Evolutionary conservation across 805 yeast species (phyloP).

Genomic region (Starmera quercuum): DNA sequence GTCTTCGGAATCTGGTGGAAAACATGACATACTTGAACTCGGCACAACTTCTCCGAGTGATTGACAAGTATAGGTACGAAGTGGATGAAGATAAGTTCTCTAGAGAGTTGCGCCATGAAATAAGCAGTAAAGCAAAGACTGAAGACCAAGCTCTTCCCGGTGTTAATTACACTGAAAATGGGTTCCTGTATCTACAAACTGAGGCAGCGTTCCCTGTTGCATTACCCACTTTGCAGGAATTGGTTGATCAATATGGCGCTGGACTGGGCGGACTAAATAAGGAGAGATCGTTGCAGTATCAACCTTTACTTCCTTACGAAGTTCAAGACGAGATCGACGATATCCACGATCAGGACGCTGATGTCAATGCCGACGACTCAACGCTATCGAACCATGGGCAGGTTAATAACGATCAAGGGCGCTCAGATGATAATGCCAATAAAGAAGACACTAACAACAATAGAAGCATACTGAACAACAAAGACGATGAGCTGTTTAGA

Average conservation of each 20-base stretch:
- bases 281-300: conserved; percentile 46
- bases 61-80: conserved; percentile 78
- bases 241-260: conserved; percentile 70
- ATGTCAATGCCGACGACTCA: conserved; percentile 5
- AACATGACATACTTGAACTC: conserved; percentile 56
- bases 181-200: conserved; percentile 40
- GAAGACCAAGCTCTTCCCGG: conserved; percentile 7
- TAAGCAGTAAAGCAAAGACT: conserved; percentile 8
- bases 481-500: conserved; percentile 42
- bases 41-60: conserved; percentile 59
- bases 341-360: conserved; percentile 36
- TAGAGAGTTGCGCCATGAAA: conserved; percentile 18
- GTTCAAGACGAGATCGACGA: conserved; percentile 69
- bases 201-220: conserved; percentile 47
- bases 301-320: conserved; percentile 66
- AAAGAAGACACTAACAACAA: background rate
- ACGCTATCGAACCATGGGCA: too few species aligned
- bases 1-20: conserved; percentile 44
- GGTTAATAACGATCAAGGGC: too few species aligned
- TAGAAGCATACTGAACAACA: conserved; percentile 8
- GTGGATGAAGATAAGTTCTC: conserved; percentile 66
- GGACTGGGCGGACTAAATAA: conserved; percentile 58
- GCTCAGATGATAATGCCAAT: conserved; percentile 3
- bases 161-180: conserved; percentile 14
- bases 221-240: conserved; percentile 67